These are phyloP conservation scores for Arachnopeziza araneosa DNA, from an alignment of 2,329 filamentous ascomycete genomes.

Conservation along the genomic window DNA sequence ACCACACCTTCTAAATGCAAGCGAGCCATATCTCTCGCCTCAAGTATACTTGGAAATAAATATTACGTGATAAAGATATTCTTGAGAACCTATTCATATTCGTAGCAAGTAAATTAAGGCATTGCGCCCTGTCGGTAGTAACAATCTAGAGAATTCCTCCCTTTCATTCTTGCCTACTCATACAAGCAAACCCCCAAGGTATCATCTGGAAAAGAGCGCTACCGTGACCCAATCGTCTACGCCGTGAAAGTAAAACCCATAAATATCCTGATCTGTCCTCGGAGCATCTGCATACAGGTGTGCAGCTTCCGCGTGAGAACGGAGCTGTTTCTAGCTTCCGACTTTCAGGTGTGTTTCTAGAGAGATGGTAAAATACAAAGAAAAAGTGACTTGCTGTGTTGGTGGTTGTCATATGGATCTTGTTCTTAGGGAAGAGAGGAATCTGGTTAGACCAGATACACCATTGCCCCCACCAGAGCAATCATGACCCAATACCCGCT, in stretches of 20 bases:
- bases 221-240: no score
- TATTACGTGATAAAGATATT: no score
- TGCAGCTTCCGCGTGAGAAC: not conserved
- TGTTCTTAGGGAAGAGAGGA: not conserved
- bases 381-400: not conserved
- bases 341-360: no score
- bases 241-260: not conserved
- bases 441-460: not conserved
- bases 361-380: not conserved
- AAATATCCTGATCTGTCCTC: not conserved
- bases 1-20: not conserved
- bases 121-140: not conserved
- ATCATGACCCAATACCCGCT: constrained; percentile 28
- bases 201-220: not conserved
- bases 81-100: no score
- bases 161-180: not conserved
- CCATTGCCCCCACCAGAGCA: constrained; percentile 22
- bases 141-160: not conserved
- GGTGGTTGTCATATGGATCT: not conserved
- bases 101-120: not conserved
- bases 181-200: not conserved
- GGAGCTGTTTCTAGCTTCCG: not conserved
- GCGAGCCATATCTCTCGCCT: no score
- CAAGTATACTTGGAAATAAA: no score
- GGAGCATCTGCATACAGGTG: not conserved